Evolutionary conservation across 306 rosid genomes (phyloP).

Genomic region (Dicorynia guianensis): DNA sequence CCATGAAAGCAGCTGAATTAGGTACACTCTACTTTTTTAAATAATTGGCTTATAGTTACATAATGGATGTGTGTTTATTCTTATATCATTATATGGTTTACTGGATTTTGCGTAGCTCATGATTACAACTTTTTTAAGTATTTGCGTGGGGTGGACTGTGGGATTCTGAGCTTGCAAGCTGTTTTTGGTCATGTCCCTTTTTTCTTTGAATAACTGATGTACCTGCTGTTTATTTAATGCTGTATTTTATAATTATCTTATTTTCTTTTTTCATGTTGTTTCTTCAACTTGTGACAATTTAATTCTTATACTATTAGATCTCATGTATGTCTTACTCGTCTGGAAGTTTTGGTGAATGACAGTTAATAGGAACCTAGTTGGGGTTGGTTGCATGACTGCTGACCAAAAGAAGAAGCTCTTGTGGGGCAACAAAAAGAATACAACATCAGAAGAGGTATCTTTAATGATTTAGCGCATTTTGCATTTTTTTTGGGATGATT

Average conservation of each 20-base stretch:
- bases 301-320: conserved; percentile 25
- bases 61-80: conserved; percentile 1
- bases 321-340: conserved; percentile 15
- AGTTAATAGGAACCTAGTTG: conserved; percentile 87
- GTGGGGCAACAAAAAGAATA: conserved; percentile 89
- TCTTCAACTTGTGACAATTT: neutral
- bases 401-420: conserved; percentile 98
- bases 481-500: neutral
- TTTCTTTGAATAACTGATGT: neutral
- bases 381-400: conserved; percentile 78
- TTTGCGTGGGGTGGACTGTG: conserved; percentile 26
- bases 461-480: conserved; percentile 21
- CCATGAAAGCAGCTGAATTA: conserved; percentile 97
- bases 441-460: conserved; percentile 77
- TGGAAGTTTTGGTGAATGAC: conserved; percentile 44
- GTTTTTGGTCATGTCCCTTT: neutral
- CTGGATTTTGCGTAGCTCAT: conserved; percentile 20
- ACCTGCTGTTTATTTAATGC: neutral
- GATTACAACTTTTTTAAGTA: conserved; percentile 24
- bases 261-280: neutral
- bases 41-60: conserved; percentile 27
- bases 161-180: neutral
- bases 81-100: conserved; percentile 22
- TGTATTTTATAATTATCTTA: neutral
- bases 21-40: conserved; percentile 51